These are phyloP conservation scores for Evernia prunastri DNA, from an alignment of 495 filamentous ascomycete genomes.

Conservation along the genomic window DNA sequence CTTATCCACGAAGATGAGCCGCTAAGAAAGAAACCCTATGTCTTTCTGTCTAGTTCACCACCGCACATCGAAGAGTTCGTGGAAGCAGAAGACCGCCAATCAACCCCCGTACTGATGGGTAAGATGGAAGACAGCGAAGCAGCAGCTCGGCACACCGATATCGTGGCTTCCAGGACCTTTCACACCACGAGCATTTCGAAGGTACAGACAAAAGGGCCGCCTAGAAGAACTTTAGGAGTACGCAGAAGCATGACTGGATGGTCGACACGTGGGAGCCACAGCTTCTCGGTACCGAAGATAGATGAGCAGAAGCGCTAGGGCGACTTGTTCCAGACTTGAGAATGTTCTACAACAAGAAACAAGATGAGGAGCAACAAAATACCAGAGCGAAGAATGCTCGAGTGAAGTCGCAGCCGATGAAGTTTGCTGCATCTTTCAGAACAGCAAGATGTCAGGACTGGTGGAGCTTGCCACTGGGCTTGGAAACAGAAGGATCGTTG, in stretches of 20 bases:
- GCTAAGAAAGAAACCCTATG: constrained; percentile 27
- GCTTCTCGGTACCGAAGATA: constrained; percentile 22
- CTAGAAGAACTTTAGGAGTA: constrained; percentile 50
- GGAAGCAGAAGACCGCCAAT: constrained; percentile 11
- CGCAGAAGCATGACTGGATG: constrained; percentile 54
- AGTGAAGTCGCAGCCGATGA: background rate
- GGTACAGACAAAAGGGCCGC: constrained; percentile 28
- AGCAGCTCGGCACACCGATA: constrained; percentile 11
- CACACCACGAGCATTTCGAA: constrained; percentile 49
- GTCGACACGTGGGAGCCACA: constrained; percentile 31
- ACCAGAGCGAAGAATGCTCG: background rate
- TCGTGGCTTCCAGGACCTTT: constrained; percentile 41
- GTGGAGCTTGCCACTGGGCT: background rate
- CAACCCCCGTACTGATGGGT: background rate
- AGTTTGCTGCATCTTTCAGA: background rate
- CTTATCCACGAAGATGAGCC: constrained; percentile 7
- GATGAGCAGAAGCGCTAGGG: background rate
- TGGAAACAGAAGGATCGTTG: background rate
- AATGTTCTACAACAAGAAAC: background rate
- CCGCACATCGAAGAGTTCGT: constrained; percentile 22
- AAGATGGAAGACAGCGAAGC: background rate
- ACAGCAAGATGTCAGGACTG: background rate
- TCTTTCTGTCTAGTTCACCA: constrained; percentile 43
- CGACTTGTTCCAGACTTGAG: background rate
- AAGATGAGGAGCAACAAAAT: background rate